Conservation (phyloP, 352 stramenopile species). For the Albugo laibachii region DNA sequence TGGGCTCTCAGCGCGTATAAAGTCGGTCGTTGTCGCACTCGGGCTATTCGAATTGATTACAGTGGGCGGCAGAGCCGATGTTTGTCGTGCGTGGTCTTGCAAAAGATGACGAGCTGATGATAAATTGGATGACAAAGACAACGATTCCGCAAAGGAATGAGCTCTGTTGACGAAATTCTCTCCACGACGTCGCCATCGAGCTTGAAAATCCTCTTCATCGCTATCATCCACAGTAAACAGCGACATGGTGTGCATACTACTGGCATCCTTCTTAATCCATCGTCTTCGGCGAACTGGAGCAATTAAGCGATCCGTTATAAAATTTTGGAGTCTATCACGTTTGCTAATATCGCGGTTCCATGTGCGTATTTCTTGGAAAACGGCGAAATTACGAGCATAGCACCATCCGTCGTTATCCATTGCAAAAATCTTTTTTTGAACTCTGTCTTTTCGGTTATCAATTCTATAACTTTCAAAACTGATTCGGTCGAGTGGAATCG, state of each 20-base stretch:
- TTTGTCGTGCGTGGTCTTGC: too few relatives aligned
- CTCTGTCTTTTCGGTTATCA: constrained; percentile 55
- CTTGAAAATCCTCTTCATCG: constrained; percentile 30
- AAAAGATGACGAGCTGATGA: too few relatives aligned
- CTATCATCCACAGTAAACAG: constrained; percentile 33
- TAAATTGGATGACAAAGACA: too few relatives aligned
- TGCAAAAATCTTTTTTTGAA: constrained; percentile 58
- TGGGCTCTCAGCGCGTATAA: too few relatives aligned
- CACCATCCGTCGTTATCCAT: constrained; percentile 77
- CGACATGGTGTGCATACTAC: constrained; percentile 11
- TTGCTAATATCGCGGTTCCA: constrained; percentile 55
- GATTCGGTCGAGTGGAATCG: constrained; percentile 52
- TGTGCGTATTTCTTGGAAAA: constrained; percentile 71
- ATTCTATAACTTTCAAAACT: constrained; percentile 57
- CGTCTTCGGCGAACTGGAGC: constrained; percentile 57
- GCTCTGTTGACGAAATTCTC: too few relatives aligned
- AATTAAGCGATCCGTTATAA: constrained; percentile 66
- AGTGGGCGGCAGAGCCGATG: too few relatives aligned
- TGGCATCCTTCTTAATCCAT: constrained; percentile 41
- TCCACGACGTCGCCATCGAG: too few relatives aligned
- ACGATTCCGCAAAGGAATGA: too few relatives aligned
- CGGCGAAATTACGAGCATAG: constrained; percentile 72
- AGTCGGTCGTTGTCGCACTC: too few relatives aligned
- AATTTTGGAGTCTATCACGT: constrained; percentile 68
- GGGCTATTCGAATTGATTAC: too few relatives aligned